A percentile compares a stretch with the other conserved stretches of the same genome.
These are phyloP conservation scores for Aspergillus funiculosus DNA, from an alignment of 495 filamentous ascomycete genomes.

Conservation along the genomic window DNA sequence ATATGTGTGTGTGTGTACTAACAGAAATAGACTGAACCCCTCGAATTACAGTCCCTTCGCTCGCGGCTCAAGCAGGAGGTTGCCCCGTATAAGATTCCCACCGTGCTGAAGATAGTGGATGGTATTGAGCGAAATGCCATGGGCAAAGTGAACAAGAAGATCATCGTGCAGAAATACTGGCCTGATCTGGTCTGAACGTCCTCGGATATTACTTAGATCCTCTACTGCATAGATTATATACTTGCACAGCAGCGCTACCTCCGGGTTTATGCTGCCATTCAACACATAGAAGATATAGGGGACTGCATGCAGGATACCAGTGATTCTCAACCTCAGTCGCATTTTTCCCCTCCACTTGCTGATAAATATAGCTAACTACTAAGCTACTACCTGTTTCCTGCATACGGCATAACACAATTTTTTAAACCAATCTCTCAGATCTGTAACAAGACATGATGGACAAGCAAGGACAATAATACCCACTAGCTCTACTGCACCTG, in stretches of 20 bases:
- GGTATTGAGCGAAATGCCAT: constrained; percentile 45
- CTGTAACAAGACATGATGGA: background rate
- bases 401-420: too few species aligned
- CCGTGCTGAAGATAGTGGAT: constrained; percentile 40
- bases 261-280: too few species aligned
- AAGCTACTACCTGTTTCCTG: too few species aligned
- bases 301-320: background rate
- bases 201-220: background rate
- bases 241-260: too few species aligned
- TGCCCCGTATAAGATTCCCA: constrained; percentile 46
- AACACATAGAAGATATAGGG: constrained; percentile 6
- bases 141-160: constrained; percentile 47
- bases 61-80: constrained; percentile 37
- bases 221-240: background rate
- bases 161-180: constrained; percentile 41
- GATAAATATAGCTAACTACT: too few species aligned
- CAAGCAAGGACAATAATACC: background rate
- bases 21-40: constrained; percentile 23
- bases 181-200: constrained; percentile 21
- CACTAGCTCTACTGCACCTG: background rate
- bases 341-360: background rate
- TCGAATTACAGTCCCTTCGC: constrained; percentile 34
- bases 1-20: too few species aligned
- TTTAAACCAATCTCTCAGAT: background rate
- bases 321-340: background rate